Evolutionary conservation across 345 rosid species (phyloP).

Genomic region (Noccaea caerulescens): DNA sequence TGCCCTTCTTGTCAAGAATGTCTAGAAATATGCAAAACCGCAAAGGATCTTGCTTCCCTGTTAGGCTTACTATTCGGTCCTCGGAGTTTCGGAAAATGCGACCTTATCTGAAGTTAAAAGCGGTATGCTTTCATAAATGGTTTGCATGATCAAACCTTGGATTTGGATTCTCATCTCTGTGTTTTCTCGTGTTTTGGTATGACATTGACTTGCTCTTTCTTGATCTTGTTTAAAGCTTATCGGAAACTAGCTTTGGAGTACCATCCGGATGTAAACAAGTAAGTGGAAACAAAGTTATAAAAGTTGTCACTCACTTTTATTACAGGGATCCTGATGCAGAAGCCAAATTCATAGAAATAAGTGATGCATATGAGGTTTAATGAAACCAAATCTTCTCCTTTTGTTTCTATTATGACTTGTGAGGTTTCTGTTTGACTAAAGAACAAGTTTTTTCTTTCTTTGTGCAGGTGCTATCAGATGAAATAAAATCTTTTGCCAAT

Average conservation of each 20-base stretch:
- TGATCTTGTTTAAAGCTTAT: slow-evolving; percentile 64
- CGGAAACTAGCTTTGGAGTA: slow-evolving; percentile 89
- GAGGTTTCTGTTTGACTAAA: not conserved
- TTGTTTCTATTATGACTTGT: not conserved
- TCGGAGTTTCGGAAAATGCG: slow-evolving; percentile 84
- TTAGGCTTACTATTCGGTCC: slow-evolving; percentile 80
- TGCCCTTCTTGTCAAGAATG: slow-evolving; percentile 52
- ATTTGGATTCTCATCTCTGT: too few relatives aligned
- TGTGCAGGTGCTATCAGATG: slow-evolving; percentile 66
- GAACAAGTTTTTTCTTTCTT: not conserved
- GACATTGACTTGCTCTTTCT: not conserved
- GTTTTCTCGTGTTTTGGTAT: too few relatives aligned
- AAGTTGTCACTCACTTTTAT: not conserved
- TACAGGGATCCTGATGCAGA: slow-evolving; percentile 88
- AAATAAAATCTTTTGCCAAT: slow-evolving; percentile 64
- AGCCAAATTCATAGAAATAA: slow-evolving; percentile 87
- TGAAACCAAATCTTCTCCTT: slow-evolving; percentile 8
- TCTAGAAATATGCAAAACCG: slow-evolving; percentile 50
- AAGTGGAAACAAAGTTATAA: slow-evolving; percentile 41
- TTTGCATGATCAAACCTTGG: not conserved
- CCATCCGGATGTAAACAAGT: slow-evolving; percentile 99
- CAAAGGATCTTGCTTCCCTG: slow-evolving; percentile 62
- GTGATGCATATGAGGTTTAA: slow-evolving; percentile 91
- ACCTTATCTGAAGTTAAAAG: slow-evolving; percentile 43
- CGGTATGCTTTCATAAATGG: not conserved